These are phyloP conservation scores for Hymenoscyphus infarciens DNA, from an alignment of 2,329 filamentous ascomycete genomes.

Conservation along the genomic window DNA sequence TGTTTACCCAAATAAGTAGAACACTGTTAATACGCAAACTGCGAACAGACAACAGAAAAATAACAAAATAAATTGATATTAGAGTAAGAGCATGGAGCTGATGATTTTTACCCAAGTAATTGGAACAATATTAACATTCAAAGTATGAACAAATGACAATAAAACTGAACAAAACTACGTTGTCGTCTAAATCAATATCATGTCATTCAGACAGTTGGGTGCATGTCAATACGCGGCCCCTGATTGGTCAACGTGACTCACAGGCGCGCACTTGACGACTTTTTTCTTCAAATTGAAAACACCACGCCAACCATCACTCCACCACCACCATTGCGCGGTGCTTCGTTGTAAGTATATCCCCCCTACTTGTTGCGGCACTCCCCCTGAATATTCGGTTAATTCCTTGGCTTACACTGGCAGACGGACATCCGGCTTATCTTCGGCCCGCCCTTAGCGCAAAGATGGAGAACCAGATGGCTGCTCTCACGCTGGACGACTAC, in stretches of 20 bases:
- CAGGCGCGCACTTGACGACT: neutral
- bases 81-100: too few species aligned
- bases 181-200: neutral
- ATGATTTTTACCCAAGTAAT: too few species aligned
- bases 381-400: neutral
- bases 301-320: neutral
- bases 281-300: neutral
- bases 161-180: too few species aligned
- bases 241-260: neutral
- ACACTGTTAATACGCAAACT: too few species aligned
- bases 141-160: too few species aligned
- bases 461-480: too few species aligned
- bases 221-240: neutral
- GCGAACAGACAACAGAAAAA: too few species aligned
- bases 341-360: neutral
- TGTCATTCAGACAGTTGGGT: neutral
- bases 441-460: neutral
- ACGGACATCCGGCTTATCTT: neutral
- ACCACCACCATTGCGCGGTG: neutral
- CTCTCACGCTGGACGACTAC: too few species aligned
- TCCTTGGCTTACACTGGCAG: neutral
- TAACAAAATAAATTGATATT: too few species aligned
- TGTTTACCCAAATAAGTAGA: too few species aligned
- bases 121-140: too few species aligned
- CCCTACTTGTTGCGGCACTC: neutral